These are phyloP conservation scores for Cerrena zonata DNA, from an alignment of 1,284 basidiomycete genomes.

Conservation along the genomic window DNA sequence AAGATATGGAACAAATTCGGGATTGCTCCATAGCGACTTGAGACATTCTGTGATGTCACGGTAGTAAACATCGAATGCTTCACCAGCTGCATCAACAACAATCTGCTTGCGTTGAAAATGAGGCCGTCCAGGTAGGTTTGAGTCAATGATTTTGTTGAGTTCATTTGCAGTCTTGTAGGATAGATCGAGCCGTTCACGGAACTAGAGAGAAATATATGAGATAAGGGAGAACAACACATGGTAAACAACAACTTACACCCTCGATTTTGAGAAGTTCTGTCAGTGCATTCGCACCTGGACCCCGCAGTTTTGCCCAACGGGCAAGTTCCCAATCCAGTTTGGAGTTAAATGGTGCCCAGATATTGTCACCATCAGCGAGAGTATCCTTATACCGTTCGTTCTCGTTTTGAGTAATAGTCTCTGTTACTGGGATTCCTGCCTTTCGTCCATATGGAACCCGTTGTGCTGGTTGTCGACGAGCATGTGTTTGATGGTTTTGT, in stretches of 20 bases:
- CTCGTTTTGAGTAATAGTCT: background rate
- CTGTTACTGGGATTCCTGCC: background rate
- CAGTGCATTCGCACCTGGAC: constrained; percentile 17
- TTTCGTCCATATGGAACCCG: background rate
- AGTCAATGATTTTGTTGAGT: constrained; percentile 27
- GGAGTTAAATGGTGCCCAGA: constrained; percentile 12
- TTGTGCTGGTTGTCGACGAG: background rate
- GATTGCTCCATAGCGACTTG: constrained; percentile 4
- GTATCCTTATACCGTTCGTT: background rate
- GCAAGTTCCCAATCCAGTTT: constrained; percentile 16
- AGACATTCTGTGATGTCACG: constrained; percentile 9
- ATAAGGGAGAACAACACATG: too few relatives aligned
- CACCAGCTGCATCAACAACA: constrained; percentile 17
- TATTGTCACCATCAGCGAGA: too few relatives aligned
- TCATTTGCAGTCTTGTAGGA: constrained; percentile 24
- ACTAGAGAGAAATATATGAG: too few relatives aligned
- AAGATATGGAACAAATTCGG: constrained; percentile 12
- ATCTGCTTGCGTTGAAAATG: constrained; percentile 17
- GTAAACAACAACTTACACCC: constrained; percentile 18
- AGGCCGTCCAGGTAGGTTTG: constrained; percentile 21
- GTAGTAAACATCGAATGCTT: constrained; percentile 9
- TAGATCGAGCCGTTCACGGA: constrained; percentile 18
- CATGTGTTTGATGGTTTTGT: background rate
- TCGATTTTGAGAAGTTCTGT: constrained; percentile 17
- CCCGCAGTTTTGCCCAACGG: constrained; percentile 18